Percentiles rank a stretch among this genome's conserved stretches.
Evolutionary conservation across 495 filamentous ascomycete species (phyloP).

Genomic region (Amorphotheca resinae): DNA sequence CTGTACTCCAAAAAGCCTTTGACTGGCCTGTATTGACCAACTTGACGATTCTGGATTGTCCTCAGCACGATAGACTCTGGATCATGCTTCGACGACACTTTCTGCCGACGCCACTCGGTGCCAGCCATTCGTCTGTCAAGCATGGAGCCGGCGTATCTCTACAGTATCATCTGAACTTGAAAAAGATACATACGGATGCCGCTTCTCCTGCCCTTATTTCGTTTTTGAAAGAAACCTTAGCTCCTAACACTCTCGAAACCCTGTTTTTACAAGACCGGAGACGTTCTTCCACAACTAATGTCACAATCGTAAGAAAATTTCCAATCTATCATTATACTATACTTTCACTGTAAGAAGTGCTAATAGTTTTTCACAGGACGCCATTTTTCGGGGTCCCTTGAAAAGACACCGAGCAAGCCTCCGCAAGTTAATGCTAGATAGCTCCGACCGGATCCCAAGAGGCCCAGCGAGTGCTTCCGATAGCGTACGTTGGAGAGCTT

Average conservation of each 20-base stretch:
- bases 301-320: slow-evolving; percentile 37
- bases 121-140: slow-evolving; percentile 16
- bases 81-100: slow-evolving; percentile 61
- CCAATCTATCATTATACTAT: background rate
- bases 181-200: slow-evolving; percentile 69
- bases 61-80: slow-evolving; percentile 71
- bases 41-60: slow-evolving; percentile 72
- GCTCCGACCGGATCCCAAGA: slow-evolving; percentile 36
- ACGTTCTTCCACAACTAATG: slow-evolving; percentile 35
- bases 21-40: slow-evolving; percentile 72
- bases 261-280: slow-evolving; percentile 71
- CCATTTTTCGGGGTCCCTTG: slow-evolving; percentile 63
- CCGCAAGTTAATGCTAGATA: slow-evolving; percentile 68
- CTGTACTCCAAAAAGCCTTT: slow-evolving; percentile 54
- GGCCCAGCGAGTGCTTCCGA: slow-evolving; percentile 25
- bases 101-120: slow-evolving; percentile 36
- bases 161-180: slow-evolving; percentile 63
- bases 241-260: slow-evolving; percentile 74
- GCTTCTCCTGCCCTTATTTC: slow-evolving; percentile 67
- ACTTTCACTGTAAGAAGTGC: background rate
- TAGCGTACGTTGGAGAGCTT: slow-evolving; percentile 48
- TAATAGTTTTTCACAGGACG: slow-evolving; percentile 27
- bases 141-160: slow-evolving; percentile 16
- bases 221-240: slow-evolving; percentile 76
- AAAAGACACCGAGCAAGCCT: slow-evolving; percentile 62